Conservation (phyloP, 108 stramenopile genomes). For the Conticribra guillardii region DNA sequence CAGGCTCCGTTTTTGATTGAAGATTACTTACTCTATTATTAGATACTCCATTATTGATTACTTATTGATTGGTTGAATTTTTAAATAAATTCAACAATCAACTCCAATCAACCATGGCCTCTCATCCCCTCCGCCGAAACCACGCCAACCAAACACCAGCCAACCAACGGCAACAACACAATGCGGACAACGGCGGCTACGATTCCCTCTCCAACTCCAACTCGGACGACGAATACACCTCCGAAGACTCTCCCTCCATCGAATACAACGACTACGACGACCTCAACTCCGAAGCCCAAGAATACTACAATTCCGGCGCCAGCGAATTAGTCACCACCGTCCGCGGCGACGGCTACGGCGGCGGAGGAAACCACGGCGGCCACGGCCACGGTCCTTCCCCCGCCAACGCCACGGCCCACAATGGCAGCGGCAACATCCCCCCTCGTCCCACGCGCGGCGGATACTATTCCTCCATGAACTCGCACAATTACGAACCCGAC, state of each 20-base stretch:
- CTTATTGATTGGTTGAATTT: too few species aligned
- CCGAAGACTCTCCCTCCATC: constrained; percentile 1
- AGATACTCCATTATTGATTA: too few species aligned
- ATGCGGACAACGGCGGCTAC: too few species aligned
- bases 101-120: too few species aligned
- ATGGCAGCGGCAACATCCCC: neutral
- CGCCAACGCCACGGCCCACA: neutral
- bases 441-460: constrained; percentile 18
- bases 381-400: neutral
- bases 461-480: constrained; percentile 48
- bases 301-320: constrained; percentile 46
- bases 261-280: constrained; percentile 10
- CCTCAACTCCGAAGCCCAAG: constrained; percentile 41
- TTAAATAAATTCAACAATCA: too few species aligned
- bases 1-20: too few species aligned
- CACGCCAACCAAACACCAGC: too few species aligned
- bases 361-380: constrained; percentile 34
- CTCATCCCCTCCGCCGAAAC: too few species aligned
- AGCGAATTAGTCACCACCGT: constrained; percentile 44
- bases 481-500: constrained; percentile 90
- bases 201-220: constrained; percentile 22
- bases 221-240: constrained; percentile 11
- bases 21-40: too few species aligned
- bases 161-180: too few species aligned
- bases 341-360: constrained; percentile 63